Evolutionary conservation across 1,284 basidiomycete species (phyloP).

Genomic region (Moesziomyces sp.): DNA sequence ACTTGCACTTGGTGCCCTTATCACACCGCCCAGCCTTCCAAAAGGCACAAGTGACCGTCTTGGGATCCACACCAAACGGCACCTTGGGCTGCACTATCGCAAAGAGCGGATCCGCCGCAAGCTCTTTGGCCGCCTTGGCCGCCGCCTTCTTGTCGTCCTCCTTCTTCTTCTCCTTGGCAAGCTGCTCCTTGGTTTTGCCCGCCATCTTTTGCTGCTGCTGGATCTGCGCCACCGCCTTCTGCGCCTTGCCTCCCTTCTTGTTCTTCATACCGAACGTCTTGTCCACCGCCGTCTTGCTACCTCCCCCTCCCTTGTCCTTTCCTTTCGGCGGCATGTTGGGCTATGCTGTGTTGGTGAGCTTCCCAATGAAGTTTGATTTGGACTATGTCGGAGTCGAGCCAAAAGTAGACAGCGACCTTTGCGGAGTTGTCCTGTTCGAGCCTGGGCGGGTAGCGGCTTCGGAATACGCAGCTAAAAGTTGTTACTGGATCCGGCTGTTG

Average conservation of each 20-base stretch:
- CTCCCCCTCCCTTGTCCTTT: slow-evolving; percentile 66
- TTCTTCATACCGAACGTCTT: slow-evolving; percentile 87
- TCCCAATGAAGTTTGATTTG: too few species aligned
- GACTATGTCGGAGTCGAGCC: too few species aligned
- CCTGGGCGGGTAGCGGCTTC: too few species aligned
- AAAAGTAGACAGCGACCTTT: too few species aligned
- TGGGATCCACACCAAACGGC: slow-evolving; percentile 82
- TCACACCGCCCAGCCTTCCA: slow-evolving; percentile 66
- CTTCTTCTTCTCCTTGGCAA: slow-evolving; percentile 82
- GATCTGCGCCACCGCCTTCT: slow-evolving; percentile 82
- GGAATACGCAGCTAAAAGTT: too few species aligned
- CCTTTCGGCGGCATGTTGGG: slow-evolving; percentile 62
- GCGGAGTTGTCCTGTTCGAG: too few species aligned
- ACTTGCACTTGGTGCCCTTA: slow-evolving; percentile 81
- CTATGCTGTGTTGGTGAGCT: background rate
- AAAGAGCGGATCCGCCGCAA: slow-evolving; percentile 59
- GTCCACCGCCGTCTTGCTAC: slow-evolving; percentile 70
- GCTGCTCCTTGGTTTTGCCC: slow-evolving; percentile 81
- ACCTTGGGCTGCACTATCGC: slow-evolving; percentile 75
- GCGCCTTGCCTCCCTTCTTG: slow-evolving; percentile 87
- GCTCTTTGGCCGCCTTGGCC: slow-evolving; percentile 84
- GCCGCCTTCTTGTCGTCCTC: slow-evolving; percentile 82
- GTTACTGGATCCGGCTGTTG: too few species aligned
- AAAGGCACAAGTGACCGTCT: slow-evolving; percentile 64
- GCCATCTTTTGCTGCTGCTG: slow-evolving; percentile 75